These are phyloP conservation scores for Mucuna pruriens DNA, from an alignment of 306 rosid genomes.

Conservation along the genomic window DNA sequence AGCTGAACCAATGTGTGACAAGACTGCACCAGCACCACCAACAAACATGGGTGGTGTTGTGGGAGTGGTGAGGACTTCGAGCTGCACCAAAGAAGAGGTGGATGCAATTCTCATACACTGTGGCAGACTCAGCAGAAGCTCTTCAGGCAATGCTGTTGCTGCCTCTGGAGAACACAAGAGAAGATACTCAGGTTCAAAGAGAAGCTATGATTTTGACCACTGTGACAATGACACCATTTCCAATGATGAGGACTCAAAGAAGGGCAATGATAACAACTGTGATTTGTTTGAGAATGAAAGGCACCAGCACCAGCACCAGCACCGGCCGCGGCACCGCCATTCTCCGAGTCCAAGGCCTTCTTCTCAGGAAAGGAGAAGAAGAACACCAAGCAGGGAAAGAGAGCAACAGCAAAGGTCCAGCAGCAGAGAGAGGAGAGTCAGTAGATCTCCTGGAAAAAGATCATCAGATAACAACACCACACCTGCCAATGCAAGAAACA, in stretches of 20 bases:
- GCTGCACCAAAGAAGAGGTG: slow-evolving; percentile 89
- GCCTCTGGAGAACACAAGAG: slow-evolving; percentile 52
- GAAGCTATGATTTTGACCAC: slow-evolving; percentile 76
- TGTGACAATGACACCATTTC: slow-evolving; percentile 48
- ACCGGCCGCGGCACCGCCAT: slow-evolving; percentile 55
- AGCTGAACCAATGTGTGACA: slow-evolving; percentile 26
- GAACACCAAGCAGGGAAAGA: slow-evolving; percentile 81
- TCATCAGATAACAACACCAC: slow-evolving; percentile 49
- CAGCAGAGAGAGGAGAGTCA: slow-evolving; percentile 82
- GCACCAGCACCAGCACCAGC: slow-evolving; percentile 49
- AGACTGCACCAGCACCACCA: slow-evolving; percentile 29
- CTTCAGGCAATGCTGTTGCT: slow-evolving; percentile 75
- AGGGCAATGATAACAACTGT: slow-evolving; percentile 23
- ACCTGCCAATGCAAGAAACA: slow-evolving; percentile 34
- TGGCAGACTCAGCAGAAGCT: slow-evolving; percentile 93
- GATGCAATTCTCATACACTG: slow-evolving; percentile 98
- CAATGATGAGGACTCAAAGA: slow-evolving; percentile 44
- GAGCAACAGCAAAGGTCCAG: slow-evolving; percentile 72
- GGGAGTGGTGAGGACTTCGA: slow-evolving; percentile 76
- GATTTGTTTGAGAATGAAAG: slow-evolving; percentile 46
- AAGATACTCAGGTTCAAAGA: slow-evolving; percentile 89
- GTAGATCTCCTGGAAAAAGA: slow-evolving; percentile 87
- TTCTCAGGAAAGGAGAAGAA: slow-evolving; percentile 75
- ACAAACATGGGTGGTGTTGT: slow-evolving; percentile 43
- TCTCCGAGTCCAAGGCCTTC: slow-evolving; percentile 57